phyloP scores from a whole-genome alignment of 129 eudicot species.

The Centaurea solstitialis region DNA sequence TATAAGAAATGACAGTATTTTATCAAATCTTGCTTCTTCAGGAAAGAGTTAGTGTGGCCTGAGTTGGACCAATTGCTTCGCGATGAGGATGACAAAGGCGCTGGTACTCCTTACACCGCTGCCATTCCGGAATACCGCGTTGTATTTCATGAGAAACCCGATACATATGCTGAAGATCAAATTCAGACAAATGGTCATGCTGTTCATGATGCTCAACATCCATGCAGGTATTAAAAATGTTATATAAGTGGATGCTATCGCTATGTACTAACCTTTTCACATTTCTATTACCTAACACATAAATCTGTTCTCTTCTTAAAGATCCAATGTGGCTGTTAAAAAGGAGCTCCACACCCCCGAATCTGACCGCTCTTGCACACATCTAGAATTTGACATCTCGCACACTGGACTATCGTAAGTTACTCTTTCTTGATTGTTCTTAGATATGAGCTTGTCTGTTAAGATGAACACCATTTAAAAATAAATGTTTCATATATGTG shows the following conservation, averaged over 20 bases:
- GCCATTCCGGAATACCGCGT: constrained; percentile 86
- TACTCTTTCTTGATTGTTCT: not conserved
- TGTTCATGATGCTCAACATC: constrained; percentile 86
- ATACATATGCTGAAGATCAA: constrained; percentile 30
- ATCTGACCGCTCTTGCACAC: constrained; percentile 98
- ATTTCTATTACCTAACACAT: constrained; percentile 15
- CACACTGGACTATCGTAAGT: constrained; percentile 77
- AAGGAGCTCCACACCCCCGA: constrained; percentile 92
- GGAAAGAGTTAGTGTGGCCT: constrained; percentile 94
- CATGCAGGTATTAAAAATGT: constrained; percentile 65
- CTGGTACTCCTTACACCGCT: constrained; percentile 89
- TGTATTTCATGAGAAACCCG: constrained; percentile 54
- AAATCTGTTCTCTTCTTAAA: constrained; percentile 22
- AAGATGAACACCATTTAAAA: not conserved
- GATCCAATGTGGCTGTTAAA: constrained; percentile 80
- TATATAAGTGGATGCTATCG: not conserved
- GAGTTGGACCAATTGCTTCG: constrained; percentile 83
- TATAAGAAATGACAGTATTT: not conserved
- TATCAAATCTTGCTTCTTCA: constrained; percentile 28
- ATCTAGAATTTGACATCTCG: constrained; percentile 92
- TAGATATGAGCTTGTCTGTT: not conserved
- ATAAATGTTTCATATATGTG: too few species aligned
- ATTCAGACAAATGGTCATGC: constrained; percentile 71
- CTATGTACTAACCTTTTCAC: not conserved
- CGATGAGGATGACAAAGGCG: constrained; percentile 67